Percentiles rank a stretch among this genome's conserved stretches.
phyloP scores from a whole-genome alignment of 2,329 filamentous ascomycete genomes.

The Ophiostoma pallidulum region DNA sequence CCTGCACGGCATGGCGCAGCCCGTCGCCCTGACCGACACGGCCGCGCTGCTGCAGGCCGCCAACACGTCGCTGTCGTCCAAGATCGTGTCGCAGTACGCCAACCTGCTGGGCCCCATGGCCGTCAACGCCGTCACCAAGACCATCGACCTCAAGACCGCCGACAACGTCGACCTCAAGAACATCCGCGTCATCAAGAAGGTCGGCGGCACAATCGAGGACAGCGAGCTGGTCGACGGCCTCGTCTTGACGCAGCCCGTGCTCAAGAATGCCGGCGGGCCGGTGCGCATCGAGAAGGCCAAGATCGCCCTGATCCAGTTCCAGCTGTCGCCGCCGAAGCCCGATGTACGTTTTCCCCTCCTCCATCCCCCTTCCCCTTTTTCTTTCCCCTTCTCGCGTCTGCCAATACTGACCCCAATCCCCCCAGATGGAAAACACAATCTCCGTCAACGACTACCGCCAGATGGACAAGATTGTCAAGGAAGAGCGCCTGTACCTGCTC shows the following conservation, averaged over 20 bases:
- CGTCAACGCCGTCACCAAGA: conserved; percentile 90
- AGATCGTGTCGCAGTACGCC: conserved; percentile 97
- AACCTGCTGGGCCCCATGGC: conserved; percentile 95
- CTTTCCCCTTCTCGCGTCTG: background rate
- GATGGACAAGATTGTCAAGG: conserved; percentile 99
- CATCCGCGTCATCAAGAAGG: conserved; percentile 95
- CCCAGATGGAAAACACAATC: conserved; percentile 99
- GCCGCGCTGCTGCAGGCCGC: conserved; percentile 89
- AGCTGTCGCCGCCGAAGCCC: conserved; percentile 94
- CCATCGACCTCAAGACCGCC: conserved; percentile 89
- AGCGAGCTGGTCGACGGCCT: conserved; percentile 94
- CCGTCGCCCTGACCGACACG: conserved; percentile 80
- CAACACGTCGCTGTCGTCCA: conserved; percentile 93
- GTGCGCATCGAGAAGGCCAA: conserved; percentile 91
- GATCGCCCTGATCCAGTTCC: conserved; percentile 97
- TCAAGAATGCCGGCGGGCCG: conserved; percentile 89
- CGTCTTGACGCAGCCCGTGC: conserved; percentile 81
- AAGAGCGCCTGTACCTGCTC: conserved; percentile 93
- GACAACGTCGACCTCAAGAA: conserved; percentile 96
- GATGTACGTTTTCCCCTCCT: conserved; percentile 47
- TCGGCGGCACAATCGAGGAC: conserved; percentile 95
- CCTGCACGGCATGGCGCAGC: conserved; percentile 90
- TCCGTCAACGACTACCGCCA: conserved; percentile 98
- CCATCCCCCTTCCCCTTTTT: background rate
- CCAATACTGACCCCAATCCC: conserved; percentile 3